phyloP scores from a whole-genome alignment of 768 basidiomycete species.

The Termitomyces titanicus region DNA sequence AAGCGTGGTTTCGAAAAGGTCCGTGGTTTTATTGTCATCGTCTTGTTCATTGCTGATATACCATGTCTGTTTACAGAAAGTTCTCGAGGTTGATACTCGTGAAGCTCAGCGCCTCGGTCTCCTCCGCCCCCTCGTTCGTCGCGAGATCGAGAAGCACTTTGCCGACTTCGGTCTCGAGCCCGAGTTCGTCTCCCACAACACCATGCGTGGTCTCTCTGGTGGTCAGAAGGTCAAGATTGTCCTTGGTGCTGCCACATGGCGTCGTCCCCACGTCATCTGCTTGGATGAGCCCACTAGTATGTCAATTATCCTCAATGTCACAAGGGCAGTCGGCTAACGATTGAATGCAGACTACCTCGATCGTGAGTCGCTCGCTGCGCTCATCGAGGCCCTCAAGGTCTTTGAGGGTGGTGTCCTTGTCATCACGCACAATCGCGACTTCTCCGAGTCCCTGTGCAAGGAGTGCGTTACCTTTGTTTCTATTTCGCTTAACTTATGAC shows the following conservation, averaged over 20 bases:
- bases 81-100: conserved; percentile 94
- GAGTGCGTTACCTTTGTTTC: conserved; percentile 43
- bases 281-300: conserved; percentile 93
- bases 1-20: conserved; percentile 98
- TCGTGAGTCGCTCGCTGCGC: conserved; percentile 97
- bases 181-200: conserved; percentile 99
- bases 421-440: conserved; percentile 98
- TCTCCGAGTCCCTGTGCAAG: conserved; percentile 96
- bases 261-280: conserved; percentile 96
- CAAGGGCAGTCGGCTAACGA: conserved; percentile 5
- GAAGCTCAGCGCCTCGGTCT: conserved; percentile 97
- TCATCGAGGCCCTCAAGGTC: conserved; percentile 96
- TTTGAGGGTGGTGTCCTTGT: conserved; percentile 98
- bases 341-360: conserved; percentile 83
- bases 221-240: conserved; percentile 99
- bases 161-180: conserved; percentile 99
- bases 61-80: conserved; percentile 54
- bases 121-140: conserved; percentile 93
- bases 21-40: conserved; percentile 9
- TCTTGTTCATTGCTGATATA: conserved; percentile 6
- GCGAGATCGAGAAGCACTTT: conserved; percentile 99
- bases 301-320: conserved; percentile 19
- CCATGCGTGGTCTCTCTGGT: conserved; percentile 97
- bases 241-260: conserved; percentile 98
- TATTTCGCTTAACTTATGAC: neutral